Percentiles rank a stretch among this genome's conserved stretches.
These are phyloP conservation scores for Pleurotus eryngii DNA, from an alignment of 768 basidiomycete species.

Conservation along the genomic window DNA sequence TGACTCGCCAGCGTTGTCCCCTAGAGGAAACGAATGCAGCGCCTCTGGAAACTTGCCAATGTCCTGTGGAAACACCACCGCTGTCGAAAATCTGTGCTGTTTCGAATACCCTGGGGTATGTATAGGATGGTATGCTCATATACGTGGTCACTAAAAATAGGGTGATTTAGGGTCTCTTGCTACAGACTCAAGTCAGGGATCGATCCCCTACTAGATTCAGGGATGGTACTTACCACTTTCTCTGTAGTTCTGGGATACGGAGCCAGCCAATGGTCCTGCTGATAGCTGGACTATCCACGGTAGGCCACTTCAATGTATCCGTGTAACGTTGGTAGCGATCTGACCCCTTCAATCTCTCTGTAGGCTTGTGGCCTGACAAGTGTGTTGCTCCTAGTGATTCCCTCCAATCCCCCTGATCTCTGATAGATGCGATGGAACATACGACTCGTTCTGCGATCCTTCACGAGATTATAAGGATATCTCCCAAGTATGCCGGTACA, in stretches of 20 bases:
- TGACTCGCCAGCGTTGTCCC: neutral
- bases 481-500: conserved; percentile 26
- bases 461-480: conserved; percentile 46
- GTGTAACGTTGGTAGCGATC: neutral
- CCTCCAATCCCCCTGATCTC: no score
- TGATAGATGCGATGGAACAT: conserved; percentile 46
- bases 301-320: conserved; percentile 17
- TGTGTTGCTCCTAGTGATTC: conserved; percentile 18
- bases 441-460: conserved; percentile 39
- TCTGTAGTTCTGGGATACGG: conserved; percentile 53
- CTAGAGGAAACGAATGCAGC: conserved; percentile 33
- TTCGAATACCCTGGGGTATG: conserved; percentile 19
- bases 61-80: conserved; percentile 16
- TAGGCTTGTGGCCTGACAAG: conserved; percentile 56
- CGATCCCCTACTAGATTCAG: neutral
- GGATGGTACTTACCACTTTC: neutral
- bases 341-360: conserved; percentile 6
- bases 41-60: conserved; percentile 39
- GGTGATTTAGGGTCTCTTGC: conserved; percentile 15
- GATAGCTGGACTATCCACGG: conserved; percentile 62
- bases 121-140: neutral
- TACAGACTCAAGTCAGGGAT: conserved; percentile 17
- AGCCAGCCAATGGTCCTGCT: conserved; percentile 44
- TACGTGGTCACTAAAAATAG: neutral
- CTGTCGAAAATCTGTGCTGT: conserved; percentile 14